phyloP scores from a whole-genome alignment of 108 stramenopile genomes.

The Skeletonema costatum region DNA sequence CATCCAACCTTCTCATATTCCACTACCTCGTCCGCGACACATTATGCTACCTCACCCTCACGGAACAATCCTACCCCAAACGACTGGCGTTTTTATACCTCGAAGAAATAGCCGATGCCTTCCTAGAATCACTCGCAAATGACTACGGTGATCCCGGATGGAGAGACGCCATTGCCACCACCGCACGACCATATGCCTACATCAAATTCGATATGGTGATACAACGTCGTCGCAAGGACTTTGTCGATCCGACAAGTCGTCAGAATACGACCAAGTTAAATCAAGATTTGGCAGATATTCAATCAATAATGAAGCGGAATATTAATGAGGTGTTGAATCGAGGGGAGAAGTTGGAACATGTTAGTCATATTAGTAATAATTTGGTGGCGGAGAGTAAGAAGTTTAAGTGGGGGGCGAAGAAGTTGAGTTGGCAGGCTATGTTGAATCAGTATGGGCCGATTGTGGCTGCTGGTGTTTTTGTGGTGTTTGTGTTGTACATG shows the following conservation, averaged over 20 bases:
- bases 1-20: constrained; percentile 68
- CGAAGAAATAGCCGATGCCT: constrained; percentile 88
- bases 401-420: constrained; percentile 93
- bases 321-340: constrained; percentile 89
- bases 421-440: constrained; percentile 81
- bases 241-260: constrained; percentile 84
- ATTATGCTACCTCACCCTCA: constrained; percentile 77
- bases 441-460: constrained; percentile 88
- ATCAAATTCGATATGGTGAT: constrained; percentile 92
- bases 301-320: constrained; percentile 95
- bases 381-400: constrained; percentile 80
- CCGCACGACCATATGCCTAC: constrained; percentile 93
- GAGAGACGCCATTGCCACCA: constrained; percentile 68
- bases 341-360: constrained; percentile 89
- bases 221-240: constrained; percentile 93
- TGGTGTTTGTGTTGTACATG: constrained; percentile 78
- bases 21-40: constrained; percentile 88
- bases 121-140: constrained; percentile 77
- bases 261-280: constrained; percentile 88
- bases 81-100: constrained; percentile 95
- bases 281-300: constrained; percentile 95
- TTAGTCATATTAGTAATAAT: constrained; percentile 70
- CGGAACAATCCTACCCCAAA: constrained; percentile 92
- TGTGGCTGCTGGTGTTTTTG: constrained; percentile 50
- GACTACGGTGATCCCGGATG: constrained; percentile 81